A percentile compares a stretch with the other conserved stretches of the same genome.
These are phyloP conservation scores for Boletus eberwhitei DNA, from an alignment of 768 basidiomycete species.

Conservation along the genomic window DNA sequence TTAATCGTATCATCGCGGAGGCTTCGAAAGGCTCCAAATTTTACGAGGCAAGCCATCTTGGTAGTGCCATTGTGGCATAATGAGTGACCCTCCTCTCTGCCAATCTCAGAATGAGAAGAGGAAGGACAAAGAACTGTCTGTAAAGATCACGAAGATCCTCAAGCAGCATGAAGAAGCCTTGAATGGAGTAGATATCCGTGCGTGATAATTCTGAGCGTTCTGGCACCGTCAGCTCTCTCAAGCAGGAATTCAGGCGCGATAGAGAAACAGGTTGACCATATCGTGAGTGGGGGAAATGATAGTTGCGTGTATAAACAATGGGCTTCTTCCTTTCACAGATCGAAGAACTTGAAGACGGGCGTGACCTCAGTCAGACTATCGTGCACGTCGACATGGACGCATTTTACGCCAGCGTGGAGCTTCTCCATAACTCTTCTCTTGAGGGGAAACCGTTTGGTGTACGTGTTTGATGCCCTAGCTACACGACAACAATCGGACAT, in stretches of 20 bases:
- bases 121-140: conserved; percentile 82
- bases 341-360: conserved; percentile 62
- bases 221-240: neutral
- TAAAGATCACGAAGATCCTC: conserved; percentile 68
- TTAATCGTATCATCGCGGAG: conserved; percentile 86
- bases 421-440: conserved; percentile 60
- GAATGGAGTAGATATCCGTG: conserved; percentile 56
- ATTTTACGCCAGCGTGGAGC: conserved; percentile 81
- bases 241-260: conserved; percentile 44
- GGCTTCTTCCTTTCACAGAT: conserved; percentile 37
- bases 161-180: conserved; percentile 58
- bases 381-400: conserved; percentile 98
- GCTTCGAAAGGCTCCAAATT: conserved; percentile 93
- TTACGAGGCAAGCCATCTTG: conserved; percentile 58
- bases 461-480: conserved; percentile 12
- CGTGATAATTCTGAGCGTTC: conserved; percentile 20
- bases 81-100: neutral
- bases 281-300: conserved; percentile 46
- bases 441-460: conserved; percentile 75
- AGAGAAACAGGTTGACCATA: conserved; percentile 62
- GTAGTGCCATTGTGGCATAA: neutral
- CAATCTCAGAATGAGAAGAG: conserved; percentile 74
- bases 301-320: neutral
- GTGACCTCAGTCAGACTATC: conserved; percentile 81
- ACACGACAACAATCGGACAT: conserved; percentile 1